Evolutionary conservation across 176 grass and related monocot species (phyloP), one percentile per base, ranked within the genome.

Genomic region (Pharus latifolius): DNA sequence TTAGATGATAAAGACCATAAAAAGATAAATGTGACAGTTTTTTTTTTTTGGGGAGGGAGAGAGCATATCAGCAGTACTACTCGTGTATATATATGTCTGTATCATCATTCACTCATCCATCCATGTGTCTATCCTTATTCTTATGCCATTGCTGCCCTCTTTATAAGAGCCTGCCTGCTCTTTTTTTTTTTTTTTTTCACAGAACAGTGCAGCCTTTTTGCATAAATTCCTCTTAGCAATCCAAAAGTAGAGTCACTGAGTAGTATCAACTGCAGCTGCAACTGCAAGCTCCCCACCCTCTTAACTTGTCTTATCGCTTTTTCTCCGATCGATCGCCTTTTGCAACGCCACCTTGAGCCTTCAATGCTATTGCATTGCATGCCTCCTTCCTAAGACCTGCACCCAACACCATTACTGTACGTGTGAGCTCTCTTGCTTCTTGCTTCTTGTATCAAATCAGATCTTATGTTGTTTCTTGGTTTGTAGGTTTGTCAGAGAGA

Each of bases 191-290:
- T 84, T 66, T 78, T 58, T 25, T 32, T 70, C 80, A 44, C 75
- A n/a, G n/a, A n/a, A n/a, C n/a, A n/a, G n/a, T 78, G 74, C 51
- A 78, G 74, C 74, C 81, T 84, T 78, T 84, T 78, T 66, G 31
- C 18, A 53, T 35, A 56, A 64, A 55, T 64, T 79, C 13, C 65
- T 71, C 34, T 44, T 63, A 64, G 75, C 53, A 78, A 73, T 80
- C 69, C 63, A 85, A 75, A 80, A 69, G 70, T 49, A 48, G 40
- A 66, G 49, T 35, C 25, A n/a, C 75, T 35, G 19, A 8, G 6
- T 37, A 29, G 27, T 22, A n/a, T n/a, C 54, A 32, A 23, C 54
- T 60, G 49, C 63, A 58, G 47, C 8, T 5, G 6, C 35, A 38
- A 38, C 8, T 38, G 59, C 68, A 49, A 58, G 53, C 61, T 38